phyloP scores from a whole-genome alignment of 2,329 filamentous ascomycete genomes.

The Cladosporium sp. region DNA sequence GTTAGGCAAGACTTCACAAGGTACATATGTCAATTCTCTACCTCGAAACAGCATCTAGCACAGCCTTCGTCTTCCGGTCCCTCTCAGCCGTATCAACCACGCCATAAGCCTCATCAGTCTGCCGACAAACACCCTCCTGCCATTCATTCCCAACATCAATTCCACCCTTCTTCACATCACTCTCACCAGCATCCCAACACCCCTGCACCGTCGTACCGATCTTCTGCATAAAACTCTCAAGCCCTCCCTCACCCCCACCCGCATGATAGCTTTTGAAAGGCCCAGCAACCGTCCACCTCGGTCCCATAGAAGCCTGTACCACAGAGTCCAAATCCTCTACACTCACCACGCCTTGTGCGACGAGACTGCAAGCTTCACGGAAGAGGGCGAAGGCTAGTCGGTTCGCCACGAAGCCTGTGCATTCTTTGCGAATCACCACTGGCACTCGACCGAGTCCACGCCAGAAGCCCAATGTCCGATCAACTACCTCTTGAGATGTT shows the following conservation, averaged over 20 bases:
- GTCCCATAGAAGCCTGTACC: conserved; percentile 49
- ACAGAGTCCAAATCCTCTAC: conserved; percentile 52
- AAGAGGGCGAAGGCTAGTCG: conserved; percentile 53
- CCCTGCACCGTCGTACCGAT: conserved; percentile 52
- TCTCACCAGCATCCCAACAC: conserved; percentile 50
- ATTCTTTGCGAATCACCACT: conserved; percentile 48
- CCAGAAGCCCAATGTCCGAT: conserved; percentile 45
- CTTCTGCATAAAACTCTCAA: conserved; percentile 51
- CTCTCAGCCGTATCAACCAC: conserved; percentile 36
- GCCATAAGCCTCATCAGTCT: conserved; percentile 47
- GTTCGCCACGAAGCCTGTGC: conserved; percentile 55
- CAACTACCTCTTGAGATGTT: conserved; percentile 37
- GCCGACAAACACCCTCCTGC: conserved; percentile 42
- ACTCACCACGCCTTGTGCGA: conserved; percentile 48
- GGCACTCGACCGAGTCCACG: conserved; percentile 38
- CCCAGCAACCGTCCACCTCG: conserved; percentile 52
- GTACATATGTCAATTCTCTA: not conserved
- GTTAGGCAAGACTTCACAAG: too few relatives aligned
- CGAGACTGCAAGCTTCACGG: conserved; percentile 52
- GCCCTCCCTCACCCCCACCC: conserved; percentile 51
- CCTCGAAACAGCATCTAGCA: conserved; percentile 35
- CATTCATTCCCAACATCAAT: conserved; percentile 41
- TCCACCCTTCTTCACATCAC: conserved; percentile 20
- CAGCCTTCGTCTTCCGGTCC: conserved; percentile 38
- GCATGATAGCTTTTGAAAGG: conserved; percentile 57